Percentiles rank a stretch among this genome's conserved stretches.
phyloP scores from a whole-genome alignment of 768 basidiomycete genomes.

The Neoboletus brunneissimus region DNA sequence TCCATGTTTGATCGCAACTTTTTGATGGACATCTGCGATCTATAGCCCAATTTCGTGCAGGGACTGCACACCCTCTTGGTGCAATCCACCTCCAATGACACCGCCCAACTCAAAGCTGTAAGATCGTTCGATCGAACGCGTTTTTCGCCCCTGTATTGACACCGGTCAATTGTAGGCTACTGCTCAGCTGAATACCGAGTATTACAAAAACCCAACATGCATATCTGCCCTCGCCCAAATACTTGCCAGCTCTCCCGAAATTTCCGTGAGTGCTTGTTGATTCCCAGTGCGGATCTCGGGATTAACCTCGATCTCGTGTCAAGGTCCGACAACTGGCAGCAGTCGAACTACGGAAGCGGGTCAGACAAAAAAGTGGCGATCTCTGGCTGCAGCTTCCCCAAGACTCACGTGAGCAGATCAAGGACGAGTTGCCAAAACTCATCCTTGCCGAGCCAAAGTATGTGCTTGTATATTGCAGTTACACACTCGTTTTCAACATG shows the following conservation, averaged over 20 bases:
- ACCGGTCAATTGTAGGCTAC: slow-evolving; percentile 63
- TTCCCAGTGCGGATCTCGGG: slow-evolving; percentile 5
- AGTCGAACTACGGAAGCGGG: slow-evolving; percentile 93
- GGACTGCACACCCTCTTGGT: slow-evolving; percentile 81
- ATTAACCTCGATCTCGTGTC: slow-evolving; percentile 3
- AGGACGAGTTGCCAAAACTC: slow-evolving; percentile 73
- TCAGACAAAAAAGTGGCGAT: slow-evolving; percentile 72
- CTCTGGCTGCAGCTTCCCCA: slow-evolving; percentile 75
- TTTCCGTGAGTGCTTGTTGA: slow-evolving; percentile 56
- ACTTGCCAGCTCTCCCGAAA: slow-evolving; percentile 79
- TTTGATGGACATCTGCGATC: slow-evolving; percentile 4
- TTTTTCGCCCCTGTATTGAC: slow-evolving; percentile 16
- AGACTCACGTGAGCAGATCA: slow-evolving; percentile 77
- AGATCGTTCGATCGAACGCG: slow-evolving; percentile 36
- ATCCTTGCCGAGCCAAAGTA: slow-evolving; percentile 79
- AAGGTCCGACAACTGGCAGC: slow-evolving; percentile 97
- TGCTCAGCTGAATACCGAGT: slow-evolving; percentile 84
- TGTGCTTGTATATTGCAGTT: slow-evolving; percentile 22
- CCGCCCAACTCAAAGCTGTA: slow-evolving; percentile 84
- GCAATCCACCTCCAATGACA: slow-evolving; percentile 82
- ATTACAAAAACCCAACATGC: slow-evolving; percentile 87
- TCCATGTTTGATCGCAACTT: not conserved
- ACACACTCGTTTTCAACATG: not conserved
- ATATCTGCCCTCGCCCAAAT: slow-evolving; percentile 90
- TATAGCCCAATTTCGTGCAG: slow-evolving; percentile 71